Conservation (phyloP, 2,329 filamentous ascomycete species). For the Cytospora piceicola region DNA sequence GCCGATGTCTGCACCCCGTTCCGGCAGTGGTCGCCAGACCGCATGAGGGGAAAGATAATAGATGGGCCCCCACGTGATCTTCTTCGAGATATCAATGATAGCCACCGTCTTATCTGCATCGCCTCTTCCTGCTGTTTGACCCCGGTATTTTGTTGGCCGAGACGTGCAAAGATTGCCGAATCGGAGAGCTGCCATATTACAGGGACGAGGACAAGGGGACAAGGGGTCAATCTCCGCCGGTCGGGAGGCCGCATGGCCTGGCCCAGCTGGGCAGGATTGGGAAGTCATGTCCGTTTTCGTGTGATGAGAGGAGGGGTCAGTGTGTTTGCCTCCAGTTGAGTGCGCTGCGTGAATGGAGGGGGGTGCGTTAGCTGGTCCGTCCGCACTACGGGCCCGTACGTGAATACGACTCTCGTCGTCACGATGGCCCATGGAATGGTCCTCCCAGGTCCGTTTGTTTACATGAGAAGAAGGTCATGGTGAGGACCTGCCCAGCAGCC, state of each 20-base stretch:
- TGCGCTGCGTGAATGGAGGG: background rate
- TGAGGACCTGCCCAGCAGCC: background rate
- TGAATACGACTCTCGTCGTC: too few species aligned
- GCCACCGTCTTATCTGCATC: background rate
- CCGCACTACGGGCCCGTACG: background rate
- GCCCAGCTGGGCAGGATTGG: slow-evolving; percentile 15
- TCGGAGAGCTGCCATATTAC: slow-evolving; percentile 17
- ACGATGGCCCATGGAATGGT: background rate
- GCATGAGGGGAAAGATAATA: background rate
- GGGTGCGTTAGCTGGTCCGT: background rate
- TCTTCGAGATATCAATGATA: background rate
- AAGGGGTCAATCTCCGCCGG: slow-evolving; percentile 22
- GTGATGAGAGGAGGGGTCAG: slow-evolving; percentile 21
- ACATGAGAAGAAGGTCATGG: background rate
- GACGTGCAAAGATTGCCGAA: slow-evolving; percentile 6
- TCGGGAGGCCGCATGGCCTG: slow-evolving; percentile 11
- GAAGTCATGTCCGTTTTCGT: slow-evolving; percentile 14
- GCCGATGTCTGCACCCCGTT: background rate
- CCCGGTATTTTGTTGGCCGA: background rate
- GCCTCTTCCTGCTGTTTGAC: background rate
- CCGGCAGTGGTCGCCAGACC: background rate
- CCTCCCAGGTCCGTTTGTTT: background rate
- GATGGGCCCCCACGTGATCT: background rate
- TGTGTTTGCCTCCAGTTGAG: slow-evolving; percentile 15
- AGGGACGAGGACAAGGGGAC: slow-evolving; percentile 8